phyloP scores from a whole-genome alignment of 257 asterid species.

The Petunia axillaris region DNA sequence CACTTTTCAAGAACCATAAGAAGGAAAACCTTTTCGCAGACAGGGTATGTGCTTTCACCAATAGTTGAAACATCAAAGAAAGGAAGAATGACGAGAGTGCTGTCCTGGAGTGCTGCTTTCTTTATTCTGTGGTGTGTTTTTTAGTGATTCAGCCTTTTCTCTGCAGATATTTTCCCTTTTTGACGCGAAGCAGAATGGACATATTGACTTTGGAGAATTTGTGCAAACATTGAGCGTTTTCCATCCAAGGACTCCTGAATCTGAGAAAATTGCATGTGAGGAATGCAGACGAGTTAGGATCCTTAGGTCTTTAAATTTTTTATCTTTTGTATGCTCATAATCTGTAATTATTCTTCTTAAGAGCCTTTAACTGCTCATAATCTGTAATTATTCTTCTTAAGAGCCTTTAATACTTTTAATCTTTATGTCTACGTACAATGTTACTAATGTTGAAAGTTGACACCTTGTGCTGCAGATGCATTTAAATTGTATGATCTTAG shows the following conservation, averaged over 20 bases:
- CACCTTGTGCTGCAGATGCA: constrained; percentile 33
- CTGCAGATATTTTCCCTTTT: constrained; percentile 39
- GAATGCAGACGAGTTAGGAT: background rate
- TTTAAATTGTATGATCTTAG: constrained; percentile 39
- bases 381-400: background rate
- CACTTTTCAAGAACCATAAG: constrained; percentile 34
- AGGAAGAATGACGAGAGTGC: background rate
- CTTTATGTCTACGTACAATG: background rate
- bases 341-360: background rate
- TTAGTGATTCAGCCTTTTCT: background rate
- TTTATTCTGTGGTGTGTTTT: background rate
- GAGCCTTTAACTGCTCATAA: background rate
- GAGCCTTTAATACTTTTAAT: background rate
- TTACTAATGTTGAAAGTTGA: constrained; percentile 6
- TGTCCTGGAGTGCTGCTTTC: background rate
- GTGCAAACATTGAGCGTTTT: constrained; percentile 32
- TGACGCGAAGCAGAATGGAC: constrained; percentile 38
- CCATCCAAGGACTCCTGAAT: constrained; percentile 41
- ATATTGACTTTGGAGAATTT: constrained; percentile 42
- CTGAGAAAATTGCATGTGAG: constrained; percentile 42
- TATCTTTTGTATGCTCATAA: background rate
- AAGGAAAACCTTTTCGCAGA: constrained; percentile 32
- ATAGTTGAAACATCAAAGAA: background rate
- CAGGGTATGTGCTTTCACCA: constrained; percentile 23
- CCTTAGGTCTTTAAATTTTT: background rate